Evolutionary conservation across 2,329 filamentous ascomycete genomes (phyloP).

Genomic region (Epichloe bromicola): DNA sequence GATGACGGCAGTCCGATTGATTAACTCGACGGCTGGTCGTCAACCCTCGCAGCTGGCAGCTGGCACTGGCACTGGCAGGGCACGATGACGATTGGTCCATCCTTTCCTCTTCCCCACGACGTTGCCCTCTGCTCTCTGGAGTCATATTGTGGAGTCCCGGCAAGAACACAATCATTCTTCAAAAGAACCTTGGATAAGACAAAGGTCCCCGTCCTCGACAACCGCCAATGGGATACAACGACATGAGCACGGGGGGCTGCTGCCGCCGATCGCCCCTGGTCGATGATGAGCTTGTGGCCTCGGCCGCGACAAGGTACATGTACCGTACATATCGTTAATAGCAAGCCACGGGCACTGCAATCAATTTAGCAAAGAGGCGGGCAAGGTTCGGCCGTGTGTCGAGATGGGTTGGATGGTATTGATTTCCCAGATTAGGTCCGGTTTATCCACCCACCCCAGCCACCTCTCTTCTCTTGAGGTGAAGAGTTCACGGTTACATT

Average conservation of each 20-base stretch:
- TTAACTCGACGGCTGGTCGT: not conserved
- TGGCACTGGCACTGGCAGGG: no score
- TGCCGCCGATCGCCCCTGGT: not conserved
- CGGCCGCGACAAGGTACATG: not conserved
- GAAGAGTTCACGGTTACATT: constrained; percentile 3
- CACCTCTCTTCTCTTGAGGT: not conserved
- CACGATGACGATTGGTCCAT: no score
- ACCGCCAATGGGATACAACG: constrained; percentile 2
- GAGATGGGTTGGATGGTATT: not conserved
- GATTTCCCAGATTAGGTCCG: no score
- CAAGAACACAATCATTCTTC: constrained; percentile 14
- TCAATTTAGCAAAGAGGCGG: not conserved
- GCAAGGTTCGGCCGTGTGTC: not conserved
- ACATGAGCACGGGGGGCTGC: constrained; percentile 1
- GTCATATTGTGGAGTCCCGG: not conserved
- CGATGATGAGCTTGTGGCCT: not conserved
- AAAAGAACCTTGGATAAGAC: not conserved
- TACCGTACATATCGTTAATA: no score
- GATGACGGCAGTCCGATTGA: not conserved
- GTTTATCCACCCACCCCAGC: no score
- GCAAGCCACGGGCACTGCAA: not conserved
- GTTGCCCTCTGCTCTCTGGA: not conserved
- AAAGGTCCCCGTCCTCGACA: not conserved
- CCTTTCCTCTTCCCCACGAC: not conserved
- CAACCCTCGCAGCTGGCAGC: not conserved